Evolutionary conservation across 2,329 filamentous ascomycete genomes (phyloP).

Genomic region (Phialemoniopsis sp.): DNA sequence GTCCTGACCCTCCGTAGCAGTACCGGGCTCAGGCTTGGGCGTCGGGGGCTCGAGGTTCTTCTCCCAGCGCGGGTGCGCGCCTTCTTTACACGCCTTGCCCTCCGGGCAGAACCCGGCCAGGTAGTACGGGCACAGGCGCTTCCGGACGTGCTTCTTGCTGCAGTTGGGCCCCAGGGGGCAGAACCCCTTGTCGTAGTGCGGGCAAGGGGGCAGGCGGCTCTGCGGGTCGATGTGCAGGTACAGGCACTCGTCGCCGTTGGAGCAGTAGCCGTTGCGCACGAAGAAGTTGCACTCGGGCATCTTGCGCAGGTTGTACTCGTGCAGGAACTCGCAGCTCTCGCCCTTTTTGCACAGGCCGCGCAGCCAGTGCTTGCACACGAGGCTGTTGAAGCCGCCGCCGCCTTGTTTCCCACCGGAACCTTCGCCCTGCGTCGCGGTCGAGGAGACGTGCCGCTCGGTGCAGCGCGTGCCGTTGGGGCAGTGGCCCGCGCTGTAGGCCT

Average conservation of each 20-base stretch:
- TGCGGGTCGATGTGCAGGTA: slow-evolving; percentile 88
- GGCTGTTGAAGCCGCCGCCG: slow-evolving; percentile 62
- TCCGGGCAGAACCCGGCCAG: slow-evolving; percentile 94
- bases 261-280: slow-evolving; percentile 88
- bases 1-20: slow-evolving; percentile 53
- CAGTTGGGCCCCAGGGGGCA: slow-evolving; percentile 87
- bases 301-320: slow-evolving; percentile 96
- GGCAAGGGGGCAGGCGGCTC: slow-evolving; percentile 73
- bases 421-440: slow-evolving; percentile 25
- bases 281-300: slow-evolving; percentile 99
- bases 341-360: slow-evolving; percentile 97
- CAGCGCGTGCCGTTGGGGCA: slow-evolving; percentile 83
- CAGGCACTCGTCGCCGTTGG: slow-evolving; percentile 93
- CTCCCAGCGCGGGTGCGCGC: slow-evolving; percentile 80
- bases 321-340: slow-evolving; percentile 92
- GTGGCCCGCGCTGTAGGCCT: slow-evolving; percentile 74
- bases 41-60: slow-evolving; percentile 72
- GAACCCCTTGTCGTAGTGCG: slow-evolving; percentile 92
- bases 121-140: slow-evolving; percentile 78
- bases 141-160: slow-evolving; percentile 82
- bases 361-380: slow-evolving; percentile 99
- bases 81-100: slow-evolving; percentile 67
- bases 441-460: slow-evolving; percentile 70
- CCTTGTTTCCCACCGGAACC: slow-evolving; percentile 19
- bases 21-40: slow-evolving; percentile 57